Base-by-base conservation (phyloP, 1,284 basidiomycete species). In the Moniliella sp. region DNA sequence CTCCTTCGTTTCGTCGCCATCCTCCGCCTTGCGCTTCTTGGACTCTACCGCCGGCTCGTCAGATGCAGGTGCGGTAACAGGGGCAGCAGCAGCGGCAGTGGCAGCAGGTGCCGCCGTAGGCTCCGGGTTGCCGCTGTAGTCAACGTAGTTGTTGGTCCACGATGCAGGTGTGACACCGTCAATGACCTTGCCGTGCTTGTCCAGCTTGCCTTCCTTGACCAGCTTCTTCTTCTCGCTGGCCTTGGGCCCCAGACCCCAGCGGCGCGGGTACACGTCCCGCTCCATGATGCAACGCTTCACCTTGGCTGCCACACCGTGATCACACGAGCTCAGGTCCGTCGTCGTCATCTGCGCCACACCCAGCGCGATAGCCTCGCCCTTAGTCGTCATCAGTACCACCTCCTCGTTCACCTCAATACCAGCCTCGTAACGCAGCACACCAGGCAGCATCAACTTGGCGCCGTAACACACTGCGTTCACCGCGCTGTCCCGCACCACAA, bases 381-480 rank as follows among this genome's bases (percentile, higher is more conserved):
- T 99, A 29, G 91, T 99, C 34, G 91, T 99, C 86, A 99, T 99
- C 44, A 99, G 68, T 28, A 99, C 88, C 30, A 99, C 78, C 64
- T 99, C 91, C 64, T 99, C 91, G 61, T 88, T 73, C 32, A 93
- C 65, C 51, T 83, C 75, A 45, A 99, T 99, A 61, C 88, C 86
- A 28, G 76, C 74, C 65, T 97, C 86, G 63, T 94, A 99, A n/a
- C 91, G 80, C 34, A 99, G 69, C 28, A 99, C 70, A 65, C 91
- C 91, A 41, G 91, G 91, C 50, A 99, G 86, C 91, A 99, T 99
- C 57, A 99, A 75, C 64, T 97, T 94, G 41, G 91, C 91, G 49
- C 91, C 91, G 65, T 99, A 97, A 67, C 91, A 97, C 39, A 99
- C 82, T 38, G 91, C 91, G 58, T 97, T 97, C 55, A 99, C 88